A percentile compares a stretch with the other conserved stretches of the same genome.
Evolutionary conservation across 768 basidiomycete species (phyloP).

Genomic region (Leccinum uliginosum): DNA sequence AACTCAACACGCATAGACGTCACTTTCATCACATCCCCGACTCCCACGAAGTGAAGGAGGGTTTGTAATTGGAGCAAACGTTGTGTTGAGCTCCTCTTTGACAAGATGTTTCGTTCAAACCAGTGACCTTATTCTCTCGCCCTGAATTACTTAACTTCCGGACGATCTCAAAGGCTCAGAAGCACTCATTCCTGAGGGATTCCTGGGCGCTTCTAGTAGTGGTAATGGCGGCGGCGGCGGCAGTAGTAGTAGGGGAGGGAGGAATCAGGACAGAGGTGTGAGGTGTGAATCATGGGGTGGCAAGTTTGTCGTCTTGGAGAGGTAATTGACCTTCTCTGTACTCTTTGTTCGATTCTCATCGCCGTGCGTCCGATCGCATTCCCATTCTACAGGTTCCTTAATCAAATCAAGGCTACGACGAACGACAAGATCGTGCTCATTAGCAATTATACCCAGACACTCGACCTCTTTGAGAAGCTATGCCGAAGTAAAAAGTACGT

Average conservation of each 20-base stretch:
- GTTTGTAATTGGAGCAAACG: no score
- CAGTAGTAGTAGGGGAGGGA: constrained; percentile 39
- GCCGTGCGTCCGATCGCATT: background rate
- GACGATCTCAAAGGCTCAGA: constrained; percentile 81
- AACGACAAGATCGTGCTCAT: constrained; percentile 96
- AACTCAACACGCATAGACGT: no score
- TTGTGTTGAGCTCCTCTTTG: no score
- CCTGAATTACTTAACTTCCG: constrained; percentile 87
- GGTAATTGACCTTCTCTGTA: constrained; percentile 41
- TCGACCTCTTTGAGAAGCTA: constrained; percentile 89
- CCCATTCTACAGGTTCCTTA: constrained; percentile 63
- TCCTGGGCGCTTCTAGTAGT: constrained; percentile 44
- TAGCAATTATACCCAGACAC: constrained; percentile 94
- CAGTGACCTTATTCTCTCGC: no score
- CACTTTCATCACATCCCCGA: no score
- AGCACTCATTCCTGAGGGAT: constrained; percentile 75
- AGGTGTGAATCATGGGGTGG: constrained; percentile 83
- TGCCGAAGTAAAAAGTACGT: constrained; percentile 79
- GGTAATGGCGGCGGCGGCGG: background rate
- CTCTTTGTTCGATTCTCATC: background rate
- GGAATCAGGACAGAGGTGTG: constrained; percentile 41
- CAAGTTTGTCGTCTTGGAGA: constrained; percentile 89
- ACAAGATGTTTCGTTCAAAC: no score
- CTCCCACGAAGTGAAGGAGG: no score
- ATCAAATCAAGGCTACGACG: constrained; percentile 74